These are phyloP conservation scores for Amoeboaphelidium protococcarum DNA, from an alignment of 371 early-diverging fungal genomes.

Conservation along the genomic window DNA sequence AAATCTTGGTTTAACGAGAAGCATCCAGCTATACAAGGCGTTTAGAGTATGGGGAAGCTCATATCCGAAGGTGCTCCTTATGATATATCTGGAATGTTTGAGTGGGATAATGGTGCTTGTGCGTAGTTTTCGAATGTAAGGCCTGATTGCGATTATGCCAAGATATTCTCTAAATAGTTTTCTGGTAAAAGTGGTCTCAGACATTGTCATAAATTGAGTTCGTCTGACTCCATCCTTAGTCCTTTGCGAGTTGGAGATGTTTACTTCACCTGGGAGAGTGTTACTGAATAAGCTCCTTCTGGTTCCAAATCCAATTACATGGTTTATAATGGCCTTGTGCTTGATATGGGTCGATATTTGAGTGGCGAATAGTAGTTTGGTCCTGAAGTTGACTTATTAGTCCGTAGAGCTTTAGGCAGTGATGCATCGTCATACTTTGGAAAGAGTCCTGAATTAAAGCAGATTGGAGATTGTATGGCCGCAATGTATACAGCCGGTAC, in stretches of 20 bases:
- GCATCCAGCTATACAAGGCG: conserved; percentile 24
- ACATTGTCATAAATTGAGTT: background rate
- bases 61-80: background rate
- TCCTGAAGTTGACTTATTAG: conserved; percentile 6
- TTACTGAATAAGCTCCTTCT: no score
- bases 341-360: conserved; percentile 6
- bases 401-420: background rate
- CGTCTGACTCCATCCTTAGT: background rate
- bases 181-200: background rate
- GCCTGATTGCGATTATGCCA: background rate
- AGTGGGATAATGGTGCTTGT: no score
- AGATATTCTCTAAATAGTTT: background rate
- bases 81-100: no score
- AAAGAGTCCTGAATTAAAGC: no score
- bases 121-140: background rate
- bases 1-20: conserved; percentile 20
- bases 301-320: conserved; percentile 3
- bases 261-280: no score
- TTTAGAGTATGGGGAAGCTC: conserved; percentile 1
- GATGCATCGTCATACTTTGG: conserved; percentile 1
- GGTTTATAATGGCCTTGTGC: conserved; percentile 7
- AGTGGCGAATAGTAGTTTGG: conserved; percentile 10
- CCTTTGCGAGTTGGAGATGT: no score
- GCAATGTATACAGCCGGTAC: no score
- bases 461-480: no score